These are phyloP conservation scores for Paecilomyces sp. DNA, from an alignment of 2,329 filamentous ascomycete species.

Conservation along the genomic window DNA sequence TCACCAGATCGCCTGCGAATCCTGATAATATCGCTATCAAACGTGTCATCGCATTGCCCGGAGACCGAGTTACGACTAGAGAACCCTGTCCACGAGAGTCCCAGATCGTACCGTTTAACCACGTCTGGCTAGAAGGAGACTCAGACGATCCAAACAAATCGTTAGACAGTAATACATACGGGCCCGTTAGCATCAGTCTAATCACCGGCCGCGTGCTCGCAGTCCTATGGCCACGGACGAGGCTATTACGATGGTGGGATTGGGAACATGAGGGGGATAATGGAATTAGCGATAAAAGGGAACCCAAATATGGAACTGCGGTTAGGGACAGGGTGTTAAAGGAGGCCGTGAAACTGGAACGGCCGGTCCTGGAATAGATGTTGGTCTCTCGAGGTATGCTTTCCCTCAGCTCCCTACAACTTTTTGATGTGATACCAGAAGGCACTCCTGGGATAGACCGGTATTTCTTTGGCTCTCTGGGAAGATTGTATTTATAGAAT, in stretches of 20 bases:
- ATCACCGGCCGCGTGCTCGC: slow-evolving; percentile 68
- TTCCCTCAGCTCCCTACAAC: neutral
- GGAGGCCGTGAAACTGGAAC: slow-evolving; percentile 28
- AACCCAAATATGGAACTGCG: slow-evolving; percentile 22
- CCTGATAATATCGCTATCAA: slow-evolving; percentile 70
- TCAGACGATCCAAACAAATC: slow-evolving; percentile 58
- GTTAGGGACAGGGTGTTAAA: slow-evolving; percentile 30
- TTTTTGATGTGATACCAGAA: neutral
- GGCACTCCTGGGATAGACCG: neutral
- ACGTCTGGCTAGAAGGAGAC: slow-evolving; percentile 95
- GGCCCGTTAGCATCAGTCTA: slow-evolving; percentile 68
- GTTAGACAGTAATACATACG: slow-evolving; percentile 83
- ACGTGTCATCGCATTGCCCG: slow-evolving; percentile 71
- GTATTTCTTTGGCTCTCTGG: neutral
- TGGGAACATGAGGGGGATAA: slow-evolving; percentile 26
- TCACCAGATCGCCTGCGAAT: slow-evolving; percentile 59
- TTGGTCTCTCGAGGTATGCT: neutral
- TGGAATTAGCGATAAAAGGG: slow-evolving; percentile 14
- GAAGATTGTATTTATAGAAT: neutral
- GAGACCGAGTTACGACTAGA: slow-evolving; percentile 66
- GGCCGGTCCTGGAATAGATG: slow-evolving; percentile 16
- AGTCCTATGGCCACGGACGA: slow-evolving; percentile 57
- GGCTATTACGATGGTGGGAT: slow-evolving; percentile 28
- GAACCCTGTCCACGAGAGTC: slow-evolving; percentile 50
- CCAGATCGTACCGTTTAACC: slow-evolving; percentile 65